A percentile compares a stretch with the other conserved stretches of the same genome.
These are phyloP conservation scores for Daldinia decipiens DNA, from an alignment of 495 filamentous ascomycete genomes.

Conservation along the genomic window DNA sequence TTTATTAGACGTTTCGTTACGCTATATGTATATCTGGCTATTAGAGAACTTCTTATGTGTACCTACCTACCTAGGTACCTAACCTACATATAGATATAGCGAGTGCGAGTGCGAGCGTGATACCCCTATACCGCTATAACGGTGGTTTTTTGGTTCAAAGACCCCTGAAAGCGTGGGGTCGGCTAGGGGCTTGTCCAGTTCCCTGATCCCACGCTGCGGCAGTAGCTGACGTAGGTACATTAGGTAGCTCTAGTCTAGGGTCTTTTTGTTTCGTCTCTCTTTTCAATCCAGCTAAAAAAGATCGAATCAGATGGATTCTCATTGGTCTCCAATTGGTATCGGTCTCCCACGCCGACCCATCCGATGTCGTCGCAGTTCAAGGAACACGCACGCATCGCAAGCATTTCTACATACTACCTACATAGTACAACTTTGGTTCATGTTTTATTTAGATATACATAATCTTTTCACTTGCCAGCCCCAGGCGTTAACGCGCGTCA, in stretches of 20 bases:
- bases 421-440: constrained; percentile 9
- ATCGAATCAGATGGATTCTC: constrained; percentile 17
- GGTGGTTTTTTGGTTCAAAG: not conserved
- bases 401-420: not conserved
- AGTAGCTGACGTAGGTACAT: constrained; percentile 34
- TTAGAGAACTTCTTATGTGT: not conserved
- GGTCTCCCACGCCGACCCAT: constrained; percentile 29
- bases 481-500: constrained; percentile 9
- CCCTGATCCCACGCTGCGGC: constrained; percentile 13
- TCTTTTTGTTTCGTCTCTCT: constrained; percentile 2
- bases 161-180: constrained; percentile 10
- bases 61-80: no score
- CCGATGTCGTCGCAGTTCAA: constrained; percentile 40
- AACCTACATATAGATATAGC: constrained; percentile 4
- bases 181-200: constrained; percentile 15
- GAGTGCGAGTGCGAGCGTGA: not conserved
- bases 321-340: constrained; percentile 15
- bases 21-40: not conserved
- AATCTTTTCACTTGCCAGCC: not conserved
- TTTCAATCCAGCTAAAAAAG: constrained; percentile 17
- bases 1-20: not conserved
- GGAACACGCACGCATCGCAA: constrained; percentile 34
- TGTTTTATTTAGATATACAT: constrained; percentile 22
- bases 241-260: constrained; percentile 22
- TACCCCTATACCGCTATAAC: constrained; percentile 7